A percentile compares a stretch with the other conserved stretches of the same genome.
These are phyloP conservation scores for Saccharomyces pastorianus DNA, from an alignment of 1,139 yeast species.

Conservation along the genomic window DNA sequence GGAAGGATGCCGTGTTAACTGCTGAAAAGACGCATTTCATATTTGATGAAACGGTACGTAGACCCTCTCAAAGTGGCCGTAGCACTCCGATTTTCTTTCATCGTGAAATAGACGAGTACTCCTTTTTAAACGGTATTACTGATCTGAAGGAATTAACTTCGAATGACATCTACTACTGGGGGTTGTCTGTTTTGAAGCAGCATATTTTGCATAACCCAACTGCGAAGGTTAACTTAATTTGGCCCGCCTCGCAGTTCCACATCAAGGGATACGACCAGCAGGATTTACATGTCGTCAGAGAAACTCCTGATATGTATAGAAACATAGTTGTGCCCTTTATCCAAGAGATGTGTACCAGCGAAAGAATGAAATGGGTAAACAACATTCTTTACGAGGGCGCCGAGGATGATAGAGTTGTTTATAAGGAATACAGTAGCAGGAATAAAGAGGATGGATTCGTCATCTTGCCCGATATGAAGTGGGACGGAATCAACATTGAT, in stretches of 20 bases:
- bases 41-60: constrained; percentile 22
- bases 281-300: constrained; percentile 51
- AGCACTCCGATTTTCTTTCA: constrained; percentile 18
- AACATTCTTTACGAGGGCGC: constrained; percentile 76
- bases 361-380: constrained; percentile 77
- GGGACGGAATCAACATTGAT: constrained; percentile 74
- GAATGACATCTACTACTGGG: constrained; percentile 86
- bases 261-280: constrained; percentile 64
- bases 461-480: constrained; percentile 75
- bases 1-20: constrained; percentile 57
- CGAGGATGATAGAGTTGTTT: constrained; percentile 67
- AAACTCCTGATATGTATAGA: constrained; percentile 71
- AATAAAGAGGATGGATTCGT: constrained; percentile 51
- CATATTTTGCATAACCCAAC: constrained; percentile 44
- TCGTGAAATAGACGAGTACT: constrained; percentile 18
- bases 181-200: constrained; percentile 46
- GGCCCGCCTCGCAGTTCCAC: constrained; percentile 86
- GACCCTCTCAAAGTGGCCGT: constrained; percentile 20
- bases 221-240: constrained; percentile 70
- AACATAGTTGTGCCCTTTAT: constrained; percentile 67
- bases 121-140: constrained; percentile 28
- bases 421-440: constrained; percentile 16
- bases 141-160: constrained; percentile 42
- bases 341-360: constrained; percentile 61
- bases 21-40: constrained; percentile 65